Evolutionary conservation across 1,284 basidiomycete genomes (phyloP).

Genomic region (Cerioporus squamosus): DNA sequence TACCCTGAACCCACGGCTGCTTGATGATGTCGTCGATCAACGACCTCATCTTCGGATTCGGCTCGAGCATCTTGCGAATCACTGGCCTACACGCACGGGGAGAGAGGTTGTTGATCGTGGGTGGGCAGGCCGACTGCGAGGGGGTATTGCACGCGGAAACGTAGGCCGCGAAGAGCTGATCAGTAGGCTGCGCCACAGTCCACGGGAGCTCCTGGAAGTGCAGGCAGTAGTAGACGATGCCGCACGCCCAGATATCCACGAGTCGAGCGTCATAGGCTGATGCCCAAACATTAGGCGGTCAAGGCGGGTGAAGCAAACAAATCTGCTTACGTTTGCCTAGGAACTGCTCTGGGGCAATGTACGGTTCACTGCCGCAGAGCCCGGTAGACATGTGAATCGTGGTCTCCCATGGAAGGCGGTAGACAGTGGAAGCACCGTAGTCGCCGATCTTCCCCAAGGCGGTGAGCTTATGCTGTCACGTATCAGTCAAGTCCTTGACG

Average conservation of each 20-base stretch:
- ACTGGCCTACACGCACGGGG: constrained; percentile 86
- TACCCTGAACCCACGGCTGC: constrained; percentile 82
- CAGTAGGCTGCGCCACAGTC: constrained; percentile 89
- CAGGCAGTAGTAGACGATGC: constrained; percentile 97
- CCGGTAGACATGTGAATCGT: constrained; percentile 98
- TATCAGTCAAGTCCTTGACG: constrained; percentile 13
- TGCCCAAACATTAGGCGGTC: constrained; percentile 26
- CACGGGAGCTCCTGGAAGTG: constrained; percentile 97
- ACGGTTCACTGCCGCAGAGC: constrained; percentile 96
- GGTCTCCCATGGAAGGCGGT: constrained; percentile 97
- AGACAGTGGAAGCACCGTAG: constrained; percentile 98
- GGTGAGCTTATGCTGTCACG: constrained; percentile 9
- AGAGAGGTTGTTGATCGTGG: constrained; percentile 87
- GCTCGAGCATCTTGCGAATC: constrained; percentile 95
- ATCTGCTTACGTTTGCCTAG: constrained; percentile 86
- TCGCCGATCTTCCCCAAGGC: constrained; percentile 83
- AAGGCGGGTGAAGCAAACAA: constrained; percentile 34
- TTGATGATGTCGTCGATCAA: constrained; percentile 86
- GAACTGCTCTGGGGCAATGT: constrained; percentile 98
- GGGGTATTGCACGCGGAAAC: constrained; percentile 63
- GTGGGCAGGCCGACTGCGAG: constrained; percentile 54
- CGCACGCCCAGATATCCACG: constrained; percentile 98
- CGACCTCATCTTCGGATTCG: constrained; percentile 83
- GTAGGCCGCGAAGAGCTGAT: constrained; percentile 87
- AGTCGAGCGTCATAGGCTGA: constrained; percentile 96